Percentiles rank a stretch among this genome's conserved stretches.
Evolutionary conservation across 495 filamentous ascomycete genomes (phyloP).

Genomic region (Aspergillus avenaceus): DNA sequence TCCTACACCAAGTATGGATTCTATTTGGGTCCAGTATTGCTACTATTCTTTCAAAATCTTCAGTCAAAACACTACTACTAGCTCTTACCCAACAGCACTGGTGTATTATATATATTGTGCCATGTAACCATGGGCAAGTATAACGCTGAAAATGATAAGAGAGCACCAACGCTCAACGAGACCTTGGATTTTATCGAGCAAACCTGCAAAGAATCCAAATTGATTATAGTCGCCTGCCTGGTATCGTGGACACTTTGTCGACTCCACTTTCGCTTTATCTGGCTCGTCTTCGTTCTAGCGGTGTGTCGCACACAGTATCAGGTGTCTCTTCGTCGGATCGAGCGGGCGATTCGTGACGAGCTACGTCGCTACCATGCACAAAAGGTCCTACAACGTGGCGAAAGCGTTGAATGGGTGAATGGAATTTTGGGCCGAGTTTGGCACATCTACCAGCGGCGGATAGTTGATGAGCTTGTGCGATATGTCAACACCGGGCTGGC

Average conservation of each 20-base stretch:
- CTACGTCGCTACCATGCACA: conserved; percentile 6
- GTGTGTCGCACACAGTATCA: conserved; percentile 9
- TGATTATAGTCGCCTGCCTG: conserved; percentile 10
- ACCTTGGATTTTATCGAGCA: conserved; percentile 2
- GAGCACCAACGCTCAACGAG: background rate
- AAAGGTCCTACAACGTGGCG: conserved; percentile 7
- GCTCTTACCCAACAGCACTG: no score
- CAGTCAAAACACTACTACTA: background rate
- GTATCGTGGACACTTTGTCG: conserved; percentile 8
- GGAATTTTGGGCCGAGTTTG: conserved; percentile 5
- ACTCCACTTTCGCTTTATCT: conserved; percentile 7
- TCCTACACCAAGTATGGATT: background rate
- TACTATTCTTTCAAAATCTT: no score
- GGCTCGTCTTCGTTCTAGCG: conserved; percentile 9
- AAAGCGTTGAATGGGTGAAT: conserved; percentile 13
- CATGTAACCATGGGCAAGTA: conserved; percentile 7
- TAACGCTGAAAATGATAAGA: background rate
- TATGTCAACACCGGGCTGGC: conserved; percentile 12
- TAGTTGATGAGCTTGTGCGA: conserved; percentile 6
- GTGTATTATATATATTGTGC: background rate
- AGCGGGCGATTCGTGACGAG: conserved; percentile 12
- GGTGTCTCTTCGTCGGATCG: conserved; percentile 5
- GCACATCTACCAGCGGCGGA: conserved; percentile 10
- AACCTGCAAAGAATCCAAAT: conserved; percentile 11
- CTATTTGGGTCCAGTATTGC: background rate